Conservation (phyloP, 2,329 filamentous ascomycete genomes). For the Mycocentrospora acerina region DNA sequence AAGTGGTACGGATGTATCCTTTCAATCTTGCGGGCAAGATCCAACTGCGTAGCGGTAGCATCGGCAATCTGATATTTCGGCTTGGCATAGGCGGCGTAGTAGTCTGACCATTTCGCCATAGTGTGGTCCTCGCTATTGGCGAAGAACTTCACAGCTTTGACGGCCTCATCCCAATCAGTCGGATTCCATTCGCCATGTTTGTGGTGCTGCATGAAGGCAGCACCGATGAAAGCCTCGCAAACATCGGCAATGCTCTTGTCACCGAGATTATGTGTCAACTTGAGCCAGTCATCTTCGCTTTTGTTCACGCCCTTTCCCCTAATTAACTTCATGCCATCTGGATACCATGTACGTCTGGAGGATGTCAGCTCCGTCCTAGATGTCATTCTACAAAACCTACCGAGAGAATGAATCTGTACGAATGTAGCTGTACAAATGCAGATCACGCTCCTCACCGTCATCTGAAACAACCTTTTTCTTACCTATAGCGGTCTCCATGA, state of each 20-base stretch:
- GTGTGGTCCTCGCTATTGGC: constrained; percentile 70
- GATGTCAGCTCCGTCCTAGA: constrained; percentile 17
- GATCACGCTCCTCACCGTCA: constrained; percentile 22
- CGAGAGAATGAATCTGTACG: constrained; percentile 81
- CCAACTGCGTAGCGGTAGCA: constrained; percentile 65
- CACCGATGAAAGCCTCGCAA: constrained; percentile 90
- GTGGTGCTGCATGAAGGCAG: constrained; percentile 65
- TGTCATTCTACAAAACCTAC: constrained; percentile 34
- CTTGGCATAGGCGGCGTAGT: constrained; percentile 66
- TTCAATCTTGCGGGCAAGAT: constrained; percentile 67
- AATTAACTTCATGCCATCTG: constrained; percentile 71
- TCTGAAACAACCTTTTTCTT: constrained; percentile 46
- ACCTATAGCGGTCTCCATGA: constrained; percentile 69
- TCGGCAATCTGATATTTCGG: constrained; percentile 69
- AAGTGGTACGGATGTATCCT: constrained; percentile 66
- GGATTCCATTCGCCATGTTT: constrained; percentile 43
- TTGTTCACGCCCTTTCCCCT: constrained; percentile 67
- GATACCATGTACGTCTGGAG: constrained; percentile 78
- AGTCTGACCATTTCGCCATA: constrained; percentile 71
- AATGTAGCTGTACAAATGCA: constrained; percentile 72
- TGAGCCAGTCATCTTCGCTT: constrained; percentile 49
- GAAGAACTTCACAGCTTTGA: constrained; percentile 67
- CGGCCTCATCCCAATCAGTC: constrained; percentile 60
- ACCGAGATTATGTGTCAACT: constrained; percentile 63
- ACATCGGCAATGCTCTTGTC: constrained; percentile 95